Conservation (phyloP, 2,329 filamentous ascomycete genomes). For the Pezicula rhizophila region DNA sequence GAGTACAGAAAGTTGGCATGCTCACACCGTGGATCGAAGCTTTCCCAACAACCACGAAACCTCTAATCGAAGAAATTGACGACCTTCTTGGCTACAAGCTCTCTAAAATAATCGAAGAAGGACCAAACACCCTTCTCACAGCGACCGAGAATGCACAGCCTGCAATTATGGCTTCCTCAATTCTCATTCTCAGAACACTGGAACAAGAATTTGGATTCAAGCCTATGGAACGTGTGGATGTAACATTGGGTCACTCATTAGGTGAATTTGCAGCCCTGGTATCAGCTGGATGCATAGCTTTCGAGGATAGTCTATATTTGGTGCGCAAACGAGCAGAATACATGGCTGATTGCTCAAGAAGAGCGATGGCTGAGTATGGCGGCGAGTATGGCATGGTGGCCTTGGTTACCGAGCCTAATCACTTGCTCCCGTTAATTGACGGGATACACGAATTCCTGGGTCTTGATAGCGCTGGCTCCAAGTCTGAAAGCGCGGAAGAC, state of each 20-base stretch:
- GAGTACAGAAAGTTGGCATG: constrained; percentile 87
- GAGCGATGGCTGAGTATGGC: constrained; percentile 60
- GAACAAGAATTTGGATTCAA: constrained; percentile 80
- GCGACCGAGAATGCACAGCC: constrained; percentile 85
- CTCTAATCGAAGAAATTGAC: constrained; percentile 84
- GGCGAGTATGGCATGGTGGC: constrained; percentile 94
- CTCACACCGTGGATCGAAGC: constrained; percentile 76
- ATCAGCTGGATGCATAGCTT: constrained; percentile 72
- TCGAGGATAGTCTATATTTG: constrained; percentile 70
- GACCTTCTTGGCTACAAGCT: constrained; percentile 67
- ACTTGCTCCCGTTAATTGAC: constrained; percentile 62
- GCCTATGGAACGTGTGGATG: constrained; percentile 64
- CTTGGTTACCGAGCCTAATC: constrained; percentile 77
- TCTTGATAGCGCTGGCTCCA: constrained; percentile 57
- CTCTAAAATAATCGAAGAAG: constrained; percentile 70
- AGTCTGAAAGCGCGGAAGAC: constrained; percentile 61
- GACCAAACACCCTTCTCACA: constrained; percentile 71
- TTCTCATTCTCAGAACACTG: constrained; percentile 81
- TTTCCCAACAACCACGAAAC: constrained; percentile 71
- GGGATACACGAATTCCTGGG: constrained; percentile 77
- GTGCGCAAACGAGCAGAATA: constrained; percentile 73
- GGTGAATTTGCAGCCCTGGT: constrained; percentile 92
- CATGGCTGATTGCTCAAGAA: constrained; percentile 71
- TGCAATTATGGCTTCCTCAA: constrained; percentile 91
- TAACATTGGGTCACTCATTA: constrained; percentile 83